Conservation (phyloP, 768 basidiomycete species). For the Russula brevipes region DNA sequence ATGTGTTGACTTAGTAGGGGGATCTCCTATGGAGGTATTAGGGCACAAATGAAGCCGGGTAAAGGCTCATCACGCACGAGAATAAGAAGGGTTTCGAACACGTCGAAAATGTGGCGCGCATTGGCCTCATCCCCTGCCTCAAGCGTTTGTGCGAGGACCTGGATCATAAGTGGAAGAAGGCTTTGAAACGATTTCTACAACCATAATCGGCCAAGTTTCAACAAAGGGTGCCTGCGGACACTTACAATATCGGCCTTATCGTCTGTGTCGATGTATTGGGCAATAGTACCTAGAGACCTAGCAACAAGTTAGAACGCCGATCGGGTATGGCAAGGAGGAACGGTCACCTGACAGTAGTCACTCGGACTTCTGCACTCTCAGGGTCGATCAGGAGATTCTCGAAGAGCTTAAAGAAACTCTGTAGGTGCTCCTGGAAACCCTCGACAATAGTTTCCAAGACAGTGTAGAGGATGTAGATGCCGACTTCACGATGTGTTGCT, state of each 20-base stretch:
- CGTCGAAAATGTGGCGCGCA: slow-evolving; percentile 89
- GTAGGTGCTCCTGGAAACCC: slow-evolving; percentile 73
- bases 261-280: slow-evolving; percentile 85
- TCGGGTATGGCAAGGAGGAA: not conserved
- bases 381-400: slow-evolving; percentile 66
- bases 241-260: slow-evolving; percentile 84
- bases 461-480: slow-evolving; percentile 82
- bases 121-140: slow-evolving; percentile 72
- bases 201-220: slow-evolving; percentile 2
- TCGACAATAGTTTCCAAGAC: slow-evolving; percentile 90
- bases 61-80: slow-evolving; percentile 47
- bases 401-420: slow-evolving; percentile 77
- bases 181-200: slow-evolving; percentile 78
- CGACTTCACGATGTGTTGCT: slow-evolving; percentile 83
- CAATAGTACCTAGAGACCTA: slow-evolving; percentile 85
- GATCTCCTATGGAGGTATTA: slow-evolving; percentile 59
- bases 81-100: slow-evolving; percentile 92
- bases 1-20: slow-evolving; percentile 90
- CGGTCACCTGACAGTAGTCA: slow-evolving; percentile 74
- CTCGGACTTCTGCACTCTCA: slow-evolving; percentile 83
- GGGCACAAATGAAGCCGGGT: not conserved
- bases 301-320: not conserved
- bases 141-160: slow-evolving; percentile 80
- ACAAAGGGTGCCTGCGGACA: slow-evolving; percentile 20
- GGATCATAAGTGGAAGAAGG: slow-evolving; percentile 82